A percentile compares a stretch with the other conserved stretches of the same genome.
Conservation (phyloP, 2,329 filamentous ascomycete species). For the Grosmannia huntii region DNA sequence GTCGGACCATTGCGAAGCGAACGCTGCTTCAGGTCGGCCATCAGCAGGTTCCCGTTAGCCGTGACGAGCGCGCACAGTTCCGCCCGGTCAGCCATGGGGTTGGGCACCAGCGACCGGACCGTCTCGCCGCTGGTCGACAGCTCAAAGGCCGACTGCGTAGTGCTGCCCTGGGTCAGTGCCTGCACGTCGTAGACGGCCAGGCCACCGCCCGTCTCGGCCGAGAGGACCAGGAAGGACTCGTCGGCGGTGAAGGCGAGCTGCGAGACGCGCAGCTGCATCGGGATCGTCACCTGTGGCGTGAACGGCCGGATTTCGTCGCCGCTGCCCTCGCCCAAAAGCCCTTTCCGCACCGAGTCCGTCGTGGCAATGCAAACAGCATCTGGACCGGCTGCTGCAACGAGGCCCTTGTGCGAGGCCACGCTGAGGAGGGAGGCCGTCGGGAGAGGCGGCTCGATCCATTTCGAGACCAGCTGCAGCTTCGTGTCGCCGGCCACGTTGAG, state of each 20-base stretch:
- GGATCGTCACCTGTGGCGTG: constrained; percentile 58
- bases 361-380: constrained; percentile 63
- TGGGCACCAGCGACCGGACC: constrained; percentile 64
- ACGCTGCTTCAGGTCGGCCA: constrained; percentile 66
- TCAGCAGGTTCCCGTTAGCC: constrained; percentile 63
- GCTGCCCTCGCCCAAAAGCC: constrained; percentile 40
- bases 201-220: constrained; percentile 68
- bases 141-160: constrained; percentile 50
- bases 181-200: constrained; percentile 73
- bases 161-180: constrained; percentile 38
- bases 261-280: constrained; percentile 63
- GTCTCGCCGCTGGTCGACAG: constrained; percentile 63
- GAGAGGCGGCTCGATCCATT: constrained; percentile 66
- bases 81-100: constrained; percentile 61
- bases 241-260: constrained; percentile 88
- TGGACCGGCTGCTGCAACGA: constrained; percentile 80
- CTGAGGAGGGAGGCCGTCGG: constrained; percentile 72
- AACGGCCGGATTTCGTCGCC: constrained; percentile 56
- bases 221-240: constrained; percentile 71
- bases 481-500: constrained; percentile 65
- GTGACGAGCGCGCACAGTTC: constrained; percentile 74
- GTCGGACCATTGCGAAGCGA: constrained; percentile 43
- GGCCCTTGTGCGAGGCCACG: constrained; percentile 64
- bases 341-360: constrained; percentile 65
- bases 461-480: constrained; percentile 66